These are phyloP conservation scores for Amniculicola lignicola DNA, from an alignment of 495 filamentous ascomycete genomes.

Conservation along the genomic window DNA sequence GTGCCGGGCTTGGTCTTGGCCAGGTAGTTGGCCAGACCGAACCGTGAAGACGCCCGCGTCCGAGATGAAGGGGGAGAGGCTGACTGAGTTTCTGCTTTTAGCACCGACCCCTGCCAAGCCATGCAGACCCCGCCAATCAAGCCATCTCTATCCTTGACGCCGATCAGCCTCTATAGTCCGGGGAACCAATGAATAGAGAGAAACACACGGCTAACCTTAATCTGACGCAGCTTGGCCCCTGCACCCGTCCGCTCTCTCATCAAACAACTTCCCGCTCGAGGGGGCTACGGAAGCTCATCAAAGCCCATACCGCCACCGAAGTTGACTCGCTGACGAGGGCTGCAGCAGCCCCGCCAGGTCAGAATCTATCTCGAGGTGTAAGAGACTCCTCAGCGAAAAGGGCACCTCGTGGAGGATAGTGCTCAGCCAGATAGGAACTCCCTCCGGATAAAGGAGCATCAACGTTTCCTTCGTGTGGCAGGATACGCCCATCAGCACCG, in stretches of 20 bases:
- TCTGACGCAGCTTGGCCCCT: slow-evolving; percentile 13
- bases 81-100: slow-evolving; percentile 1
- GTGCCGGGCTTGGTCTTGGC: slow-evolving; percentile 10
- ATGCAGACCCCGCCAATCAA: slow-evolving; percentile 4
- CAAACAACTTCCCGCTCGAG: not conserved
- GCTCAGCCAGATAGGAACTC: no score
- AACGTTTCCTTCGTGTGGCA: no score
- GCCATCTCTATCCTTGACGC: not conserved
- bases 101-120: slow-evolving; percentile 12
- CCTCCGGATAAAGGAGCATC: no score
- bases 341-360: no score
- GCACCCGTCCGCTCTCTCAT: slow-evolving; percentile 6
- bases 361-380: no score
- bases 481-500: no score
- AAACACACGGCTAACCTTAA: slow-evolving; percentile 3
- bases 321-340: slow-evolving; percentile 2
- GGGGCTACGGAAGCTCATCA: not conserved
- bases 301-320: not conserved
- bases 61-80: slow-evolving; percentile 21
- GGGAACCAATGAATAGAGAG: slow-evolving; percentile 15
- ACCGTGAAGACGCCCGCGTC: slow-evolving; percentile 5
- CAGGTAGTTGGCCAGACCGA: slow-evolving; percentile 7
- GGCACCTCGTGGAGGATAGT: no score
- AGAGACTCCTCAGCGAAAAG: no score
- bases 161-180: not conserved